Percentiles rank a stretch among this genome's conserved stretches.
Evolutionary conservation across 306 rosid genomes (phyloP).

Genomic region (Dryas octopetala): DNA sequence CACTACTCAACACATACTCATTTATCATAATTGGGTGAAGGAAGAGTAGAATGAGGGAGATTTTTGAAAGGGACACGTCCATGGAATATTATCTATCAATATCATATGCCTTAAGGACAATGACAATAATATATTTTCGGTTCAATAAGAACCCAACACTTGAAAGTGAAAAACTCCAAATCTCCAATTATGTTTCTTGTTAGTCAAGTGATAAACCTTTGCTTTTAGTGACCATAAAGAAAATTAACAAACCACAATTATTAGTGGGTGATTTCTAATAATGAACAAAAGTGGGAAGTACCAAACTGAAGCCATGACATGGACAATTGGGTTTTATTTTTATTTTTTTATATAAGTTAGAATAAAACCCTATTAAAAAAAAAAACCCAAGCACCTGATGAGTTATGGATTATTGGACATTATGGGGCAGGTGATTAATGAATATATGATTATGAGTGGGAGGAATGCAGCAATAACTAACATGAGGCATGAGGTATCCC

Average conservation of each 20-base stretch:
- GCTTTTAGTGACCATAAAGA: not conserved
- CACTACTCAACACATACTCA: constrained; percentile 3
- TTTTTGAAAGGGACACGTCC: not conserved
- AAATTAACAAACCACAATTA: not conserved
- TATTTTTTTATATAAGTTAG: too few species aligned
- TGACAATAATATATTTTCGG: too few species aligned
- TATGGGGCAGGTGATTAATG: too few species aligned
- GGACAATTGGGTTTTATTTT: not conserved
- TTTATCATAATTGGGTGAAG: not conserved
- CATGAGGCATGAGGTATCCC: too few species aligned
- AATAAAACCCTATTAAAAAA: too few species aligned
- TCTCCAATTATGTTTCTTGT: constrained; percentile 2
- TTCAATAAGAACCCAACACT: too few species aligned
- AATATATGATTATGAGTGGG: too few species aligned
- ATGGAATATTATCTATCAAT: not conserved
- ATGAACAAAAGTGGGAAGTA: not conserved
- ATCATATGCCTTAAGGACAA: too few species aligned
- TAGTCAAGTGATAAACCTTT: not conserved
- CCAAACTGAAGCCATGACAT: not conserved
- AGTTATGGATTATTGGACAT: too few species aligned
- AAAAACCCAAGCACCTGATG: too few species aligned
- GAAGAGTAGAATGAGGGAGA: not conserved
- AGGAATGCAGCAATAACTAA: too few species aligned
- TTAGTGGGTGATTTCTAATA: not conserved
- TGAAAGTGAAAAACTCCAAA: not conserved